Base-by-base conservation (phyloP, 768 basidiomycete genomes). In the Leccinum broughii region DNA sequence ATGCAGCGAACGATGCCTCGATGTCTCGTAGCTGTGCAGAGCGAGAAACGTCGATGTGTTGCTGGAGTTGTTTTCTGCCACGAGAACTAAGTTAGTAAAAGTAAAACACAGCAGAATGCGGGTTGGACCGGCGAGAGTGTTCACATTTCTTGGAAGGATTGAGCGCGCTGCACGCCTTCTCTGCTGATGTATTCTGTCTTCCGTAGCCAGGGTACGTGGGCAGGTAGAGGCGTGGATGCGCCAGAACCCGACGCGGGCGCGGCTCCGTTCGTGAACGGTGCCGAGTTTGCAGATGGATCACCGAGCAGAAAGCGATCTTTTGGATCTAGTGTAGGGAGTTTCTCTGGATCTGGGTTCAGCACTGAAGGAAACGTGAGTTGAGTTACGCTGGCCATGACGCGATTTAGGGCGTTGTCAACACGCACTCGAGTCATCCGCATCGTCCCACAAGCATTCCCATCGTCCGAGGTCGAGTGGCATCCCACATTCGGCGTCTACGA, bases 401-500 rank as follows among this genome's bases (percentile, higher is more conserved):
- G 20, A 46, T 46, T 37, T 46, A 11, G n/a, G 44, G 44, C 39
- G 41, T 44, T 11, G 44, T 46, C 17, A 32, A 13, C 46, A 41
- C 6, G 20, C 54, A 90, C 92, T 78, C 55, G 83, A 81, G 74
- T 89, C 85, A 69, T 88, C 83, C 3, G 81, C 89, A 48, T 85
- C 85, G 61, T 93, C 86, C 92, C 90, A 95, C 17, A 96, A 76
- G 37, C 85, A 89, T 57, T 89, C 88, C 82, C 87, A 95, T 57
- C 82, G 84, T 17, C 90, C 89, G 51, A 96, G 77, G 71, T 98
- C 93, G 26, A 99, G 76, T 0, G 95, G 95, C 95, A 99, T 95
- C 0, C 97, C 97, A 65, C 89, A 89, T 72, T 99, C 97, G 1
- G 92, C 93, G 66, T 99, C 97, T 1, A 98, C 89, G 64, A 98